phyloP scores from a whole-genome alignment of 2,329 filamentous ascomycete genomes.

The Hymenoscyphus infarciens region DNA sequence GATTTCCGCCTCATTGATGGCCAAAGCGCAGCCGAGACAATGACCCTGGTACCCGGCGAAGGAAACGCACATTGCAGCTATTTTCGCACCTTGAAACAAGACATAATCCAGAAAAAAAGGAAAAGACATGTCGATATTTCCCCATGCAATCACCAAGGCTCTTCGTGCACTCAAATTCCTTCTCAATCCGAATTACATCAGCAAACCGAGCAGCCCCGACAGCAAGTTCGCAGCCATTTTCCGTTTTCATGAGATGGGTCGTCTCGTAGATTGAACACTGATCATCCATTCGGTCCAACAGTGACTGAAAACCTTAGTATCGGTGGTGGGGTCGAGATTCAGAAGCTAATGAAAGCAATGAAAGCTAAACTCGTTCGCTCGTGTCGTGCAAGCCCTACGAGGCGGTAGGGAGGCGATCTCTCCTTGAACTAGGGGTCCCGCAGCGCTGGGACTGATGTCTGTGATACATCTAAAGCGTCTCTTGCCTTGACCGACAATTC shows the following conservation, averaged over 20 bases:
- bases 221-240: background rate
- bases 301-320: background rate
- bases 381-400: constrained; percentile 10
- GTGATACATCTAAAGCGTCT: constrained; percentile 11
- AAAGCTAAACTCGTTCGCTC: background rate
- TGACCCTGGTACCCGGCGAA: background rate
- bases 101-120: constrained; percentile 2
- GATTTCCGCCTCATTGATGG: background rate
- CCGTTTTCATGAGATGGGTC: background rate
- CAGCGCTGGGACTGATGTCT: constrained; percentile 6
- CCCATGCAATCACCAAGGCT: background rate
- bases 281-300: background rate
- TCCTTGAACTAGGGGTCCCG: constrained; percentile 5
- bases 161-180: background rate
- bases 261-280: background rate
- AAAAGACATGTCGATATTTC: background rate
- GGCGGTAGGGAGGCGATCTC: constrained; percentile 4
- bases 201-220: background rate
- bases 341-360: background rate
- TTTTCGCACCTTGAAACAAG: background rate
- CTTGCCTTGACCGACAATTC: constrained; percentile 9
- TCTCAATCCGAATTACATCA: background rate
- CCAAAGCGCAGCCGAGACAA: constrained; percentile 1
- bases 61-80: constrained; percentile 2
- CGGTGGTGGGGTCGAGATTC: background rate